Evolutionary conservation across 345 rosid species (phyloP).

Genomic region (Salix purpurea): DNA sequence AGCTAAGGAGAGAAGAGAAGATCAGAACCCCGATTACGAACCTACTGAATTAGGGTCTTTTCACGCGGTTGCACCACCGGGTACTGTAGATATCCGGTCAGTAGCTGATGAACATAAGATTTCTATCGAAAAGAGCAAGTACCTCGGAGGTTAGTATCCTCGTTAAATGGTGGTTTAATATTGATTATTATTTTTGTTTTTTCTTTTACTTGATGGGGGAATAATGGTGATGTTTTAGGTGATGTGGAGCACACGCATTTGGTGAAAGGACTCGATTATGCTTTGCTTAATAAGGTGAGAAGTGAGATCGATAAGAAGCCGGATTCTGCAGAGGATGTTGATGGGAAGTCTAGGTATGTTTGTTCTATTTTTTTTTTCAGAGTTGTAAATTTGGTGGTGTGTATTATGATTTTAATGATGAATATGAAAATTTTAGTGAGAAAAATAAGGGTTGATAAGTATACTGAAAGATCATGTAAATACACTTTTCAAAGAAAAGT

Average conservation of each 20-base stretch:
- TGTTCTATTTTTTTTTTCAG: neutral
- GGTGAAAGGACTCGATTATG: constrained; percentile 97
- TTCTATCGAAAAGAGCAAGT: constrained; percentile 97
- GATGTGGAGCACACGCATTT: constrained; percentile 97
- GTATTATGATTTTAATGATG: neutral
- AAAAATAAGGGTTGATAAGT: too few species aligned
- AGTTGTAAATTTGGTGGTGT: neutral
- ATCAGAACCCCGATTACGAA: constrained; percentile 96
- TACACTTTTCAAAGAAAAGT: too few species aligned
- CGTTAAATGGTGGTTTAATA: neutral
- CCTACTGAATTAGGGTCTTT: constrained; percentile 75
- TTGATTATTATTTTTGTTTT: neutral
- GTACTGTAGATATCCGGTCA: constrained; percentile 60
- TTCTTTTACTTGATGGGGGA: neutral
- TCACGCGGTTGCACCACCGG: constrained; percentile 98
- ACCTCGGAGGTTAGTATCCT: constrained; percentile 80
- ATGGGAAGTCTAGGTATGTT: constrained; percentile 62
- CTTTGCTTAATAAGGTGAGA: constrained; percentile 78
- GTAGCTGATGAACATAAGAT: constrained; percentile 71
- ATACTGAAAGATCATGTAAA: too few species aligned
- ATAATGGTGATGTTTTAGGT: constrained; percentile 35
- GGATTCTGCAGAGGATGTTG: constrained; percentile 60
- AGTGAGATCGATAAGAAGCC: constrained; percentile 93
- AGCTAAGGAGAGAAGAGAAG: constrained; percentile 94
- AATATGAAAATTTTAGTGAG: too few species aligned